Evolutionary conservation across 2,329 filamentous ascomycete genomes (phyloP).

Genomic region (Ophiognomonia clavigignenti-juglandacearum): DNA sequence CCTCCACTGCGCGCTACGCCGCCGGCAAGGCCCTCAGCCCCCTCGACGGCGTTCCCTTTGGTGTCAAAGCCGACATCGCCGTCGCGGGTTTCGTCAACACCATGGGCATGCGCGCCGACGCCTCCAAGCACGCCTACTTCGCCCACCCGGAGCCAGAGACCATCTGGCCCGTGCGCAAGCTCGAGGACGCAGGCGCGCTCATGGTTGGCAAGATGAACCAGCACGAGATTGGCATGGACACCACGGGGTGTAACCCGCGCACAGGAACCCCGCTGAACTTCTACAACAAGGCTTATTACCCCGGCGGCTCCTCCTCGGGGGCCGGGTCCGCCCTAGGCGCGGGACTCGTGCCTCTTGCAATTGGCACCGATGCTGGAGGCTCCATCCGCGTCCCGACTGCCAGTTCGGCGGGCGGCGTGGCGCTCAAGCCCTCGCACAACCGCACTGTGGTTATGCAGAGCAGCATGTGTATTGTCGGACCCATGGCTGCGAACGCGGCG

Average conservation of each 20-base stretch:
- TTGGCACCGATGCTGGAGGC: slow-evolving; percentile 74
- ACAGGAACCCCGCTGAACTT: slow-evolving; percentile 76
- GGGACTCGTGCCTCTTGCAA: slow-evolving; percentile 68
- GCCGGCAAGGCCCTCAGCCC: slow-evolving; percentile 60
- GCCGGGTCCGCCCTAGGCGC: slow-evolving; percentile 65
- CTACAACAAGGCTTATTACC: slow-evolving; percentile 70
- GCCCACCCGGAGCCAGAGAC: slow-evolving; percentile 47
- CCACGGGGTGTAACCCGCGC: slow-evolving; percentile 75
- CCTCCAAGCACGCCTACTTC: slow-evolving; percentile 35
- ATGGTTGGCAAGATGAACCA: slow-evolving; percentile 73
- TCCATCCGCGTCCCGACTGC: slow-evolving; percentile 68
- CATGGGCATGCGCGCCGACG: slow-evolving; percentile 57
- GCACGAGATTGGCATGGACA: slow-evolving; percentile 76
- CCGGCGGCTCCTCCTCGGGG: slow-evolving; percentile 76
- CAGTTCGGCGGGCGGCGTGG: slow-evolving; percentile 78
- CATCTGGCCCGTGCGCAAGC: slow-evolving; percentile 65
- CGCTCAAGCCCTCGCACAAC: slow-evolving; percentile 73
- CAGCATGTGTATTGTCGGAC: slow-evolving; percentile 61
- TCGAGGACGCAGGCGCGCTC: slow-evolving; percentile 70
- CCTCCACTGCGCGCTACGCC: slow-evolving; percentile 68
- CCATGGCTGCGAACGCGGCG: slow-evolving; percentile 68
- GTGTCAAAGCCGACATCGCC: slow-evolving; percentile 76
- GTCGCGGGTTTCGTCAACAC: slow-evolving; percentile 66
- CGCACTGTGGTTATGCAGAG: slow-evolving; percentile 55
- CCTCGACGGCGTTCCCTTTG: slow-evolving; percentile 78